Percentiles rank a stretch among this genome's conserved stretches.
phyloP scores from a whole-genome alignment of 164 flowering plant genomes.

The Cinnamomum micranthum region DNA sequence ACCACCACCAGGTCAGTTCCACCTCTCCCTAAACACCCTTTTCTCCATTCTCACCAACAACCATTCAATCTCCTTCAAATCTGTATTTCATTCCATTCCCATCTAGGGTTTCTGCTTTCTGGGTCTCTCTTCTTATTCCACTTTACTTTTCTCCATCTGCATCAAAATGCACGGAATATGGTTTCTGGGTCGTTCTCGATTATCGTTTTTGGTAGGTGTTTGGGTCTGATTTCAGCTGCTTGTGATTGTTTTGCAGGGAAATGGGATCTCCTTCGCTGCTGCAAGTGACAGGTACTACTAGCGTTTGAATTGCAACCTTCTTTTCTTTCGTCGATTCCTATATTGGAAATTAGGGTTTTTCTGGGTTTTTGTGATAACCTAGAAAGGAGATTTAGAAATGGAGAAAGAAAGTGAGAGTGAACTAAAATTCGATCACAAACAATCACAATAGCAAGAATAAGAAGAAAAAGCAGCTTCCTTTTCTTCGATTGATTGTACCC shows the following conservation, averaged over 20 bases:
- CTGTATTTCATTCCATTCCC: not conserved
- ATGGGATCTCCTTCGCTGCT: not conserved
- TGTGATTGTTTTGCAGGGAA: not conserved
- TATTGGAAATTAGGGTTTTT: not conserved
- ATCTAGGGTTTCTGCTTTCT: constrained; percentile 16
- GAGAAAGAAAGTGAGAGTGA: too few relatives aligned
- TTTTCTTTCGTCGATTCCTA: too few relatives aligned
- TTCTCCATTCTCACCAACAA: not conserved
- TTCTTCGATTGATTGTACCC: too few relatives aligned
- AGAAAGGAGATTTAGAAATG: not conserved
- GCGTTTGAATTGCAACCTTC: too few relatives aligned
- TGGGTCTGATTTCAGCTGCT: not conserved
- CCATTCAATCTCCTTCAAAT: not conserved
- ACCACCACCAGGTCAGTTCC: too few relatives aligned
- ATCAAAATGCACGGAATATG: constrained; percentile 9
- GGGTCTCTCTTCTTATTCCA: constrained; percentile 2
- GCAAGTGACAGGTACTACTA: not conserved
- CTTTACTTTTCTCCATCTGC: constrained; percentile 3
- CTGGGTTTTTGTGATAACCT: not conserved
- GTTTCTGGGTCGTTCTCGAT: constrained; percentile 23
- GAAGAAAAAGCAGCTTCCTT: too few relatives aligned
- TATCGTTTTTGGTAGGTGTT: constrained; percentile 4
- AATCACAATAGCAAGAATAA: too few relatives aligned
- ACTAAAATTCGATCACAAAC: too few relatives aligned
- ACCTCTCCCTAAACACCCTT: not conserved